phyloP scores from a whole-genome alignment of 2,329 filamentous ascomycete genomes.

The Pseudocercospora musae region DNA sequence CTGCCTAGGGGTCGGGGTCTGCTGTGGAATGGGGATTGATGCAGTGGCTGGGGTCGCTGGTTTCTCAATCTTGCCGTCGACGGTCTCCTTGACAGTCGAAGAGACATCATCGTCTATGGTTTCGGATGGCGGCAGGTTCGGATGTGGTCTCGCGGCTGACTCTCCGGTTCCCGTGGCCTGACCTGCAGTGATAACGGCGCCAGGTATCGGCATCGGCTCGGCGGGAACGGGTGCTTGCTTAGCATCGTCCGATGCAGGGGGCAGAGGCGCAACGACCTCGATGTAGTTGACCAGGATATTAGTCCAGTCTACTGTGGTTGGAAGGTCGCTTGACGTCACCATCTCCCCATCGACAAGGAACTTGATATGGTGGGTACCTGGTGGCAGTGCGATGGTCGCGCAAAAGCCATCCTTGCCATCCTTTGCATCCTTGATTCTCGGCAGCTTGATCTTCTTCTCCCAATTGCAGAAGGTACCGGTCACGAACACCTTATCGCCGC shows the following conservation, averaged over 20 bases:
- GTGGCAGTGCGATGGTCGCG: constrained; percentile 76
- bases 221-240: constrained; percentile 29
- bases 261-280: constrained; percentile 59
- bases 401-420: constrained; percentile 59
- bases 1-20: constrained; percentile 5
- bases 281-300: constrained; percentile 99
- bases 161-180: constrained; percentile 24
- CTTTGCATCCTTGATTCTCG: constrained; percentile 60
- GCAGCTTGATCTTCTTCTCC: constrained; percentile 88
- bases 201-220: constrained; percentile 32
- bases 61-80: constrained; percentile 17
- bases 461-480: constrained; percentile 97
- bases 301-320: constrained; percentile 94
- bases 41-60: constrained; percentile 9
- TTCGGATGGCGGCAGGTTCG: constrained; percentile 23
- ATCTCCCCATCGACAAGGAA: constrained; percentile 94
- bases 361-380: constrained; percentile 93
- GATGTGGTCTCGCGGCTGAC: constrained; percentile 55
- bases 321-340: constrained; percentile 80
- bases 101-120: constrained; percentile 20
- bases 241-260: constrained; percentile 16
- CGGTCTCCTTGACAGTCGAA: constrained; percentile 21
- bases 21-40: constrained; percentile 10
- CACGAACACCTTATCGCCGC: constrained; percentile 86
- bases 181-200: constrained; percentile 26